These are phyloP conservation scores for Ustilago sp. DNA, from an alignment of 1,284 basidiomycete genomes.

Conservation along the genomic window DNA sequence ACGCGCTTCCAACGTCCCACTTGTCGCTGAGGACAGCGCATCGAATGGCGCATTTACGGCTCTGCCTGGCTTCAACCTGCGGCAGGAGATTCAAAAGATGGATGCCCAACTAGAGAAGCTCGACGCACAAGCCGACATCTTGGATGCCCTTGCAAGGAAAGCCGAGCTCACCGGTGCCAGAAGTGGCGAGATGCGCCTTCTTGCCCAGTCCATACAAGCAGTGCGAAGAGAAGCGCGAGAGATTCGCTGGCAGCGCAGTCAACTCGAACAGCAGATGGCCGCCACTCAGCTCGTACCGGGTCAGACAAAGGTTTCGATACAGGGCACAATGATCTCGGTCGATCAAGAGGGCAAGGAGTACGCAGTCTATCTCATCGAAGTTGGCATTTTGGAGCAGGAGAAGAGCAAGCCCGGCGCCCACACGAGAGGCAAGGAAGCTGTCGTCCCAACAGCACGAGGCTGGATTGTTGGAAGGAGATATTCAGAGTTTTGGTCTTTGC, in stretches of 20 bases:
- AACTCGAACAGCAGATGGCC: slow-evolving; percentile 81
- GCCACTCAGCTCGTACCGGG: slow-evolving; percentile 88
- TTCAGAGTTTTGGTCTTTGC: slow-evolving; percentile 91
- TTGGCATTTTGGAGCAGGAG: slow-evolving; percentile 72
- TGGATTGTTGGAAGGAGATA: slow-evolving; percentile 93
- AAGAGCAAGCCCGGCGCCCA: slow-evolving; percentile 10
- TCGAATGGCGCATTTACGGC: slow-evolving; percentile 11
- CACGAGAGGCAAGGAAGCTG: background rate
- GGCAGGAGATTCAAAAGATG: slow-evolving; percentile 34
- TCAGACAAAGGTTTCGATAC: slow-evolving; percentile 73
- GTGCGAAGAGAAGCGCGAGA: slow-evolving; percentile 85
- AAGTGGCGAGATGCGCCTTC: slow-evolving; percentile 82
- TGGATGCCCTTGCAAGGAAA: slow-evolving; percentile 88
- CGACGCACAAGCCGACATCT: slow-evolving; percentile 82
- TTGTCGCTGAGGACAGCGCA: background rate
- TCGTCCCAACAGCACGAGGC: slow-evolving; percentile 72
- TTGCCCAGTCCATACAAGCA: slow-evolving; percentile 82
- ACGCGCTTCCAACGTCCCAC: background rate
- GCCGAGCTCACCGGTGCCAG: slow-evolving; percentile 89
- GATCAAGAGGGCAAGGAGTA: slow-evolving; percentile 84
- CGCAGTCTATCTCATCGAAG: slow-evolving; percentile 90
- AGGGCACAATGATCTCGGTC: slow-evolving; percentile 43
- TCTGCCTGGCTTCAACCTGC: slow-evolving; percentile 29
- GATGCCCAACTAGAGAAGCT: slow-evolving; percentile 80
- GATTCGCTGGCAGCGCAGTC: slow-evolving; percentile 78